phyloP scores from a whole-genome alignment of 495 filamentous ascomycete genomes.

The Parathielavia hyrcaniae region DNA sequence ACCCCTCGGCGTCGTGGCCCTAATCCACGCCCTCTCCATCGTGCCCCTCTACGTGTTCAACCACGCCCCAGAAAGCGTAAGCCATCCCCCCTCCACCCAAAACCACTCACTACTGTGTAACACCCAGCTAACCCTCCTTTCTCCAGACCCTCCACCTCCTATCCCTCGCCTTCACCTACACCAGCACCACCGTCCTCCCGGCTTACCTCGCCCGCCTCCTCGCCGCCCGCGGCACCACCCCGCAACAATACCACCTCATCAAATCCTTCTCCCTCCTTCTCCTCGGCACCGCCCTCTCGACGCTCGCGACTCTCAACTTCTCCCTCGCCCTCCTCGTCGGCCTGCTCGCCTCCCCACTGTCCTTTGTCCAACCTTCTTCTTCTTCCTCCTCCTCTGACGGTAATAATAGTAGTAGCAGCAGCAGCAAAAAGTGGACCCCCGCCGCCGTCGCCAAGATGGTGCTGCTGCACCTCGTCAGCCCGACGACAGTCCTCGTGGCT shows the following conservation, averaged over 20 bases:
- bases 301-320: constrained; percentile 95
- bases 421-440: constrained; percentile 36
- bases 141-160: constrained; percentile 49
- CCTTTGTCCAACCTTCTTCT: constrained; percentile 54
- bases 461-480: constrained; percentile 56
- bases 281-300: constrained; percentile 82
- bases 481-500: constrained; percentile 55
- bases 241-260: constrained; percentile 68
- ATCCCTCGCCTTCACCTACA: constrained; percentile 52
- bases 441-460: constrained; percentile 22
- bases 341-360: constrained; percentile 66
- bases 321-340: constrained; percentile 82
- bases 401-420: too few relatives aligned
- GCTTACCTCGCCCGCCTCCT: constrained; percentile 49
- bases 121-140: constrained; percentile 6
- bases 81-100: constrained; percentile 23
- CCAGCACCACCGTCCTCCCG: constrained; percentile 57
- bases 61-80: constrained; percentile 58
- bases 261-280: constrained; percentile 88
- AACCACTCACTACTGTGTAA: not conserved
- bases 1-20: constrained; percentile 64
- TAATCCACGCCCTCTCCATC: constrained; percentile 69
- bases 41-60: constrained; percentile 86
- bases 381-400: too few relatives aligned
- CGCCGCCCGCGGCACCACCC: constrained; percentile 41